Conservation (phyloP, 2,329 filamentous ascomycete species). For the Emergomyces africanus region DNA sequence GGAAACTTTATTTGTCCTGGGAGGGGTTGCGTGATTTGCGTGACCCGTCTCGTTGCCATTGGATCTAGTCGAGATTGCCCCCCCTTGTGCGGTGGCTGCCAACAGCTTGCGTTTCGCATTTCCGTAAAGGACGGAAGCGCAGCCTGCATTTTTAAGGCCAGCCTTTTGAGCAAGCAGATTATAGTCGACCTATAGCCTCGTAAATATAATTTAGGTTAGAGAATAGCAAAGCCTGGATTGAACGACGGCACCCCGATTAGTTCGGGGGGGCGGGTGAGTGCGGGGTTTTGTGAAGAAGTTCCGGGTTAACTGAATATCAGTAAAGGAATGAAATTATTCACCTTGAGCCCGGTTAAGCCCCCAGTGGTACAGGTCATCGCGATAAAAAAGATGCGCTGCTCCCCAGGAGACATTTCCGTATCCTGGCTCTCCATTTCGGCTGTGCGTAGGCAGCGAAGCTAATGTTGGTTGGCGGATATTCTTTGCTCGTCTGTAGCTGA, state of each 20-base stretch:
- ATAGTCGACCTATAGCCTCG: slow-evolving; percentile 25
- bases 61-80: not conserved
- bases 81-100: slow-evolving; percentile 1
- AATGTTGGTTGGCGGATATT: not conserved
- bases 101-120: slow-evolving; percentile 27
- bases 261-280: not conserved
- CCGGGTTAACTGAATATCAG: not conserved
- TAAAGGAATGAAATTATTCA: not conserved
- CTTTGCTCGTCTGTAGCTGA: not conserved
- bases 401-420: slow-evolving; percentile 11
- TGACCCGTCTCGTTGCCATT: not conserved
- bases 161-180: slow-evolving; percentile 23
- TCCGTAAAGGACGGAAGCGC: slow-evolving; percentile 24
- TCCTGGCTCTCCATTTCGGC: slow-evolving; percentile 6
- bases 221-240: not conserved
- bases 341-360: slow-evolving; percentile 10
- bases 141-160: slow-evolving; percentile 24
- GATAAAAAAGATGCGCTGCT: slow-evolving; percentile 14
- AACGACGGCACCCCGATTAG: not conserved
- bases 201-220: not conserved
- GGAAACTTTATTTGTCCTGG: slow-evolving; percentile 8
- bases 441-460: too few species aligned
- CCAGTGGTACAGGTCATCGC: slow-evolving; percentile 9
- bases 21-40: slow-evolving; percentile 4
- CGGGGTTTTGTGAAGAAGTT: not conserved